Base-by-base conservation (phyloP, 345 rosid species). In the Balakata baccata region DNA sequence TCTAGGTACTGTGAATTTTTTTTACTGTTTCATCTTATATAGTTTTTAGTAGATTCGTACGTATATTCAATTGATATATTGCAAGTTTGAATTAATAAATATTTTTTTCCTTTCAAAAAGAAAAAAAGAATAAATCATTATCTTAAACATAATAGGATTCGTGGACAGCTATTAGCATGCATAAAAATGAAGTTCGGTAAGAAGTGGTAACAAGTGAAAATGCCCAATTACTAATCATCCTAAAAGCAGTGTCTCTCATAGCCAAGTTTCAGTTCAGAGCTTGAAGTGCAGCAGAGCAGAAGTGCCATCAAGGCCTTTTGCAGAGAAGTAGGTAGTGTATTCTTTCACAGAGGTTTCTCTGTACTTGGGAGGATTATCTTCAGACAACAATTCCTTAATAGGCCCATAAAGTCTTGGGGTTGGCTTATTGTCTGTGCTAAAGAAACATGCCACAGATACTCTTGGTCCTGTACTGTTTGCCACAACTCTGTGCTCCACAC, bases 401-500 rank as follows among this genome's bases (percentile, higher is more conserved):
- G 89, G 89, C 1, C 87, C 87, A 5, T 81, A 85, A 17, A 17
- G 64, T 54, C 59, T 82, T 0, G 74, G 43, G 0, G 66, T 51
- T 0, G 75, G 37, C 25, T 38, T n/a, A 13, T 61, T 22, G 62
- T 34, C 17, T 16, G 74, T 78, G 41, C 66, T 47, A 72, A 85
- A 82, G 66, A 86, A 83, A 75, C 81, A 64, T 34, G 86, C 87
- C 23, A 86, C 69, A 0, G 91, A 85, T 34, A 85, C 37, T 74
- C 91, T 82, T 17, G 89, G 85, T 11, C 83, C 87, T 12, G 8
- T 70, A 9, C 45, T 46, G 37, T 69, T 80, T 13, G 91, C 86
- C 61, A 79, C 18, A 38, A 87, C 89, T 16, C 82, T 84, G 46
- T 89, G 91, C 61, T 85, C 86, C 1, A 69, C 77, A 57, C 87